Evolutionary conservation across 306 rosid species (phyloP).

Genomic region (Prunus campanulata): DNA sequence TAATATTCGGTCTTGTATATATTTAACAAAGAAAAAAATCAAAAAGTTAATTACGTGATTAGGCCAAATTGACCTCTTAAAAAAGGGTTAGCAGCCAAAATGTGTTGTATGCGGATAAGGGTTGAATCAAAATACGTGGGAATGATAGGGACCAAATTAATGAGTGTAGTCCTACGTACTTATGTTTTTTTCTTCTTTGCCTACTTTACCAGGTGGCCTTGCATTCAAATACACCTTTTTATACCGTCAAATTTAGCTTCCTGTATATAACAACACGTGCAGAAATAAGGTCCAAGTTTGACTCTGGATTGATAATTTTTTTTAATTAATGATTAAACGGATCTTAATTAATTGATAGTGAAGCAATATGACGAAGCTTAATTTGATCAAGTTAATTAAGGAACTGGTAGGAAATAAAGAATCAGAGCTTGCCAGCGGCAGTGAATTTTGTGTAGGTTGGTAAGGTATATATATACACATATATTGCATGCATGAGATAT

Average conservation of each 20-base stretch:
- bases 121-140: conserved; percentile 14
- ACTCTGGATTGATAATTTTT: background rate
- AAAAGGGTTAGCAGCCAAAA: background rate
- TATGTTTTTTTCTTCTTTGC: background rate
- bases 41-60: background rate
- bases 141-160: background rate
- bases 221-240: background rate
- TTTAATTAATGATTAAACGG: background rate
- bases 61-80: background rate
- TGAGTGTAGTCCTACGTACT: background rate
- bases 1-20: background rate
- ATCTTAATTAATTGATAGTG: background rate
- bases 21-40: background rate
- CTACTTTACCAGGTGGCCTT: conserved; percentile 3
- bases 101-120: background rate
- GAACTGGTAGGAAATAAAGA: background rate
- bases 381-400: background rate
- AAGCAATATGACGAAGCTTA: background rate
- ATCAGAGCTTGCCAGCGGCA: background rate
- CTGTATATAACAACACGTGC: background rate
- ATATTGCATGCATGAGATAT: background rate
- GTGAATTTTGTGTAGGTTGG: background rate
- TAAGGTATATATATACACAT: background rate
- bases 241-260: conserved; percentile 5
- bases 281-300: background rate